Evolutionary conservation across 2,329 filamentous ascomycete species (phyloP).

Genomic region (Xylaria sp.): DNA sequence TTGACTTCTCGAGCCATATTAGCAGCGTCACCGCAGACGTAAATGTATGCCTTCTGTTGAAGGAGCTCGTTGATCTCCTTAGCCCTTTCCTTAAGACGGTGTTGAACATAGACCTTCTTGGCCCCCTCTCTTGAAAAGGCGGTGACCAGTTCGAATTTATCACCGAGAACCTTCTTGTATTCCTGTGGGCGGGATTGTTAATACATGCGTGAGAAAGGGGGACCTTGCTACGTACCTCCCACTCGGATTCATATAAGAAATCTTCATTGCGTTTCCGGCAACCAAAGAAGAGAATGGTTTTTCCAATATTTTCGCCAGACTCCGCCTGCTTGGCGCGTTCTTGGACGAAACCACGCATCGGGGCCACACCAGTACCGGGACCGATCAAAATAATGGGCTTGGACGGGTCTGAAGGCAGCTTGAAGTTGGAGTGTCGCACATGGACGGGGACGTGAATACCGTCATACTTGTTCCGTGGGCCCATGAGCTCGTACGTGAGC

Average conservation of each 20-base stretch:
- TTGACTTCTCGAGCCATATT: constrained; percentile 98
- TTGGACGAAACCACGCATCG: constrained; percentile 95
- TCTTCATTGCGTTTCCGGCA: constrained; percentile 91
- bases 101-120: constrained; percentile 97
- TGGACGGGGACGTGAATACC: constrained; percentile 95
- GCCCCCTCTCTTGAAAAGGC: constrained; percentile 92
- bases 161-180: constrained; percentile 84
- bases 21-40: constrained; percentile 96
- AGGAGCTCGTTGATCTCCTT: constrained; percentile 89
- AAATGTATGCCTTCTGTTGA: constrained; percentile 90
- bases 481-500: constrained; percentile 84
- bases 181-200: constrained; percentile 64
- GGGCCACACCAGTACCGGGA: constrained; percentile 94
- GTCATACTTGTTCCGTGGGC: constrained; percentile 96
- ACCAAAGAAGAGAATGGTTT: constrained; percentile 92
- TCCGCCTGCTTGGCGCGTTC: constrained; percentile 87
- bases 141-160: constrained; percentile 89
- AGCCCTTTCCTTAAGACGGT: constrained; percentile 84
- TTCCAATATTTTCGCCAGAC: constrained; percentile 83
- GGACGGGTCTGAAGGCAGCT: constrained; percentile 92
- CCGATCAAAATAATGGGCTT: constrained; percentile 97
- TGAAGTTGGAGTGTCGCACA: constrained; percentile 98
- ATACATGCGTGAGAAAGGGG: constrained; percentile 22
- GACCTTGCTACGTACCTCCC: constrained; percentile 74
- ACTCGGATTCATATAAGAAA: constrained; percentile 91